A percentile compares a stretch with the other conserved stretches of the same genome.
phyloP scores from a whole-genome alignment of 208 protist genomes.

The Trypanosoma mega region DNA sequence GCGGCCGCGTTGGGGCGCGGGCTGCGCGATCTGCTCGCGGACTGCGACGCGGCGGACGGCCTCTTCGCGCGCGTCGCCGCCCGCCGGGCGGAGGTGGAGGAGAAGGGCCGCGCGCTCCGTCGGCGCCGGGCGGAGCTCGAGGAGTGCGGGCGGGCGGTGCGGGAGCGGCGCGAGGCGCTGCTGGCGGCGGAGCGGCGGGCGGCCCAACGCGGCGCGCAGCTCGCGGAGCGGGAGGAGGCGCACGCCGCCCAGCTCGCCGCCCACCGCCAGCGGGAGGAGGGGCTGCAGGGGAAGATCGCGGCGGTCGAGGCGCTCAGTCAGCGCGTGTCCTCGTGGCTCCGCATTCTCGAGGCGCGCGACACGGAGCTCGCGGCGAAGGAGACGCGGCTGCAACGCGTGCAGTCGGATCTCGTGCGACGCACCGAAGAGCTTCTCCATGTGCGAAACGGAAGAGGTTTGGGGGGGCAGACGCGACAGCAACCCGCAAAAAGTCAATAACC shows the following conservation, averaged over 20 bases:
- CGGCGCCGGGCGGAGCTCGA: conserved; percentile 46
- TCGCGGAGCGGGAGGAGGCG: conserved; percentile 38
- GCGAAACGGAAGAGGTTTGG: conserved; percentile 6
- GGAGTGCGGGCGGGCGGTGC: conserved; percentile 39
- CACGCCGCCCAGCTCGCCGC: conserved; percentile 41
- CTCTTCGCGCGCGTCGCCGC: conserved; percentile 46
- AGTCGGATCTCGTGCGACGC: conserved; percentile 56
- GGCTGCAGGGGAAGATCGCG: conserved; percentile 44
- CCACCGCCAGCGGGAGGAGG: conserved; percentile 48
- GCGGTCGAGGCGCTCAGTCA: conserved; percentile 72
- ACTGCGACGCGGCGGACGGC: conserved; percentile 30
- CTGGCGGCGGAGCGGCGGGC: conserved; percentile 32
- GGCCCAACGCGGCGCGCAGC: conserved; percentile 24
- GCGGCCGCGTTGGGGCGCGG: conserved; percentile 24
- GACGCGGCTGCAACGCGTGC: conserved; percentile 52
- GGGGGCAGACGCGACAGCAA: background rate
- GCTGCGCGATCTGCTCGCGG: conserved; percentile 27
- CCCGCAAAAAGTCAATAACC: background rate
- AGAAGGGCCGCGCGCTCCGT: conserved; percentile 42
- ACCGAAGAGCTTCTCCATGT: conserved; percentile 51
- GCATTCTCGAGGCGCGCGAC: conserved; percentile 74
- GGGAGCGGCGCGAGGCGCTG: conserved; percentile 40
- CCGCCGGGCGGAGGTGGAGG: conserved; percentile 43
- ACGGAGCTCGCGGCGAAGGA: conserved; percentile 53
- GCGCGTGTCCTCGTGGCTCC: conserved; percentile 65